Base-by-base conservation (phyloP, 1,139 yeast species). In the Suhomyces bolitotheri region DNA sequence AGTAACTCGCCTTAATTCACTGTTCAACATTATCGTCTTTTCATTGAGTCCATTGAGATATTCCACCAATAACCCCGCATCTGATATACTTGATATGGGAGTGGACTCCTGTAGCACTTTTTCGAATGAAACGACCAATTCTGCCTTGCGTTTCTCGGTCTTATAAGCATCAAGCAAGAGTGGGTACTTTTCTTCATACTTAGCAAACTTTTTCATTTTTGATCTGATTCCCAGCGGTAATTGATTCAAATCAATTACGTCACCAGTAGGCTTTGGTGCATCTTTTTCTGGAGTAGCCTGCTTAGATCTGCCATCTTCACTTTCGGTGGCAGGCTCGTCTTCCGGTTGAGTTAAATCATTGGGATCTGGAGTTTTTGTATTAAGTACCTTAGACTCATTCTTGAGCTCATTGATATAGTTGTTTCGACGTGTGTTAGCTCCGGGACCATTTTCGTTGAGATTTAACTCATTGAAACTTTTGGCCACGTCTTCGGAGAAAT, bases 161-260 rank as follows among this genome's bases (percentile, higher is more conserved):
- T 88, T 85, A 62, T 85, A 90, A 0, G 97, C 97, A 31, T 83
- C 84, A 32, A 88, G 71, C 11, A 90, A 66, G 14, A 80, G 62
- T 0, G 97, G 97, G 55, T 89, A 90, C 54, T 87, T 87, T 39
- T 84, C 85, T 58, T 92, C 97, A 57, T 89, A 92, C 56, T 88
- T 89, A 39, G 76, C 80, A 54, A 87, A 87, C 64, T 87, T 89
- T 43, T 76, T 74, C 60, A 90, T 62, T 50, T 83, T 84, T 10
- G 80, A 64, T 46, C 75, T 73, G 19, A 85, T 58, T 7, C 72
- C 73, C 5, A 71, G 71, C 1, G 89, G 78, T 22, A 82, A 58
- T 2, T 71, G 65, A 7, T 63, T 62, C 24, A 64, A 46, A 34
- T 67, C 65, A 8, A 26, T 24, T 10, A 31, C 22, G 11, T 23